A percentile compares a stretch with the other conserved stretches of the same genome.
phyloP scores from a whole-genome alignment of 306 rosid genomes.

The Hylodesmum podocarpum region DNA sequence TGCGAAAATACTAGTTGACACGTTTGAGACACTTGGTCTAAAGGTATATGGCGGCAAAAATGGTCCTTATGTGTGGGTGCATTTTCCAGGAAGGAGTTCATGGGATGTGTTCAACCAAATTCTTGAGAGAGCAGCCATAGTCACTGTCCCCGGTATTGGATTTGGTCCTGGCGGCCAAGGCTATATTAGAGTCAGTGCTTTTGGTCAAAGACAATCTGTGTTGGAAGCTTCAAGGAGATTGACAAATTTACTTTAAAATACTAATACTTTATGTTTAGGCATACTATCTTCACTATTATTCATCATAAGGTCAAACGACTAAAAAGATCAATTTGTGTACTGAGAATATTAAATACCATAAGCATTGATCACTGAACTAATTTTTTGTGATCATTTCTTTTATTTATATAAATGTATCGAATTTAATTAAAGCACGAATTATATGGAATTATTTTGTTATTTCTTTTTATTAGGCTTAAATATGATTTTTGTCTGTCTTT shows the following conservation, averaged over 20 bases:
- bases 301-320: too few species aligned
- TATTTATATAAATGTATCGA: too few species aligned
- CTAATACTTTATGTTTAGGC: too few species aligned
- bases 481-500: too few species aligned
- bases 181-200: slow-evolving; percentile 56
- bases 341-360: too few species aligned
- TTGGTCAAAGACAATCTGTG: slow-evolving; percentile 49
- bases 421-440: too few species aligned
- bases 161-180: slow-evolving; percentile 79
- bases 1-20: slow-evolving; percentile 49
- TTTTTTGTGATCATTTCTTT: too few species aligned
- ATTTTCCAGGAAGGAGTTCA: slow-evolving; percentile 58
- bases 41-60: slow-evolving; percentile 64
- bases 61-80: slow-evolving; percentile 72
- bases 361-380: too few species aligned
- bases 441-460: too few species aligned
- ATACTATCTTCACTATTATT: too few species aligned
- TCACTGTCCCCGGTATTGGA: slow-evolving; percentile 70
- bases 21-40: slow-evolving; percentile 52
- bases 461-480: too few species aligned
- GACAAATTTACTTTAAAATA: slow-evolving; percentile 4
- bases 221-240: slow-evolving; percentile 62
- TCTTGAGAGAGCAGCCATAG: slow-evolving; percentile 51
- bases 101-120: slow-evolving; percentile 63
- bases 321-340: too few species aligned